Conservation (phyloP, 2,329 filamentous ascomycete genomes). For the Myriosclerotinia curreyana region DNA sequence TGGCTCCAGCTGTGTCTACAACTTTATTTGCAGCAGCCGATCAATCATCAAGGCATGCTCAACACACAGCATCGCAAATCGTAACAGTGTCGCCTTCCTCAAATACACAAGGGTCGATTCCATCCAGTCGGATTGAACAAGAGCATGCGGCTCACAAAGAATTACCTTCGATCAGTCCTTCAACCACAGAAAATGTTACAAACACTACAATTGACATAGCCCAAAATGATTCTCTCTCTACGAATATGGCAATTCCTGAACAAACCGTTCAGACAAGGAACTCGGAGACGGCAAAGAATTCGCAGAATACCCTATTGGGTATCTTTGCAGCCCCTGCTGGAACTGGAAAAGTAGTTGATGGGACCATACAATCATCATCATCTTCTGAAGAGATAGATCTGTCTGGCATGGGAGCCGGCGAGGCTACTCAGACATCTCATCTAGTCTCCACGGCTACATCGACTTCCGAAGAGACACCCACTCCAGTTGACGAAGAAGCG, state of each 20-base stretch:
- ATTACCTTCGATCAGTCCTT: background rate
- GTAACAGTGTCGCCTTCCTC: background rate
- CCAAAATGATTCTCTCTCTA: background rate
- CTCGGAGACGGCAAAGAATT: background rate
- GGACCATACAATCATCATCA: background rate
- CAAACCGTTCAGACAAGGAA: background rate
- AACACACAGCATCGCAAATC: background rate
- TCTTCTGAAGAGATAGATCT: slow-evolving; percentile 9
- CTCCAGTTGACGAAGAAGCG: slow-evolving; percentile 3
- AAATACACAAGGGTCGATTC: background rate
- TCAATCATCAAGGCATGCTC: background rate
- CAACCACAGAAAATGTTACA: background rate
- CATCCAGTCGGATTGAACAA: background rate
- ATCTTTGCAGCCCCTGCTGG: background rate
- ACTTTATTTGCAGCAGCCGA: background rate
- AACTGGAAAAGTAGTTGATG: background rate
- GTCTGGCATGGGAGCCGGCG: slow-evolving; percentile 11
- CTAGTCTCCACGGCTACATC: slow-evolving; percentile 31
- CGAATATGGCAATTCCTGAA: background rate
- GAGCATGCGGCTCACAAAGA: background rate
- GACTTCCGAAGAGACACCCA: slow-evolving; percentile 35
- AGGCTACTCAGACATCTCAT: slow-evolving; percentile 24
- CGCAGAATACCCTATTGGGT: background rate
- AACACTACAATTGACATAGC: background rate
- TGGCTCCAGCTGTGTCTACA: background rate